Base-by-base conservation (phyloP, 192 early-diverging fungal species). In the Chytriomyces sp. region DNA sequence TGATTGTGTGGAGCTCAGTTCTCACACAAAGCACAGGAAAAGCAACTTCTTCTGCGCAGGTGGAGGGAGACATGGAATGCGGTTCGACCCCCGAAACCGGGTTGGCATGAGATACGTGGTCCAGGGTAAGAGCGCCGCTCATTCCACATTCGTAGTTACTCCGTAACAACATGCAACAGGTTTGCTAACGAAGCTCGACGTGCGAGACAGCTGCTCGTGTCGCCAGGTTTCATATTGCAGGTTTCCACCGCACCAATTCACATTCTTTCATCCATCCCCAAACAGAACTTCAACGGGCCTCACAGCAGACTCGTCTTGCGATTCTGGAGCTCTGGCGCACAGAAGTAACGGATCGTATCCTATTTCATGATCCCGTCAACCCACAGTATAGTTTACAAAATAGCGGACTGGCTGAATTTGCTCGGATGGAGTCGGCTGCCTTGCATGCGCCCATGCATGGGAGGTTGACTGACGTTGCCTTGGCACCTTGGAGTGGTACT, bases 241-340 rank as follows among this genome's bases (percentile, higher is more conserved):
- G 12, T 3, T 1, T 39, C 19, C 6, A 22, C 34, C 17, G 3
- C 22, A 12, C 5, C 56, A 22, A 8, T 5, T 40, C 39, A 30
- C 22, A 22, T n/a, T 26, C 19, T 6, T 37, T 60, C 4, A 0
- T 59, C 31, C 19, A 36, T 31, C 44, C 0, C 5, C 14, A 39
- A 31, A 3, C 59, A 73, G 72, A 73, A n/a, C 32, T 44, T 14
- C 72, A 73, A 56, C 33, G 72, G n/a, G 60, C 49, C 12, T 73
- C 72, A 6, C 72, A 73, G 30, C 72, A 73, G 52, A 62, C 72
- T 10, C 59, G 72, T 19, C 38, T 73, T 7, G 72, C 72, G 34
- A 73, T 73, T 38, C 38, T 73, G 22, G 72, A 73, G n/a, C 61
- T 73, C 17, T 73, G 72, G 72, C 14, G 72, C 14, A 54, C 39